Conservation (phyloP, 2,329 filamentous ascomycete genomes). For the Aspergillus sojae region DNA sequence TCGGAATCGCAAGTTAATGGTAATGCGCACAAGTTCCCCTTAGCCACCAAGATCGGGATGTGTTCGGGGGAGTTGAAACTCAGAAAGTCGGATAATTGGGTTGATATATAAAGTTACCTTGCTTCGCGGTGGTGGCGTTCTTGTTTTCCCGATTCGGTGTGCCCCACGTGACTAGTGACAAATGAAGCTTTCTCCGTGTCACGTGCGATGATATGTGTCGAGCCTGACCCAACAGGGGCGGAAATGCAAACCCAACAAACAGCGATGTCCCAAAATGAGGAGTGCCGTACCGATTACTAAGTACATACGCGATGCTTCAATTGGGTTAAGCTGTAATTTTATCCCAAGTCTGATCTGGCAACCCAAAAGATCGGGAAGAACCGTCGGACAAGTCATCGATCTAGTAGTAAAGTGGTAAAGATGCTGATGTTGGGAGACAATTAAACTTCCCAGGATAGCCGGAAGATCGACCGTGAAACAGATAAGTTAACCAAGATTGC, state of each 20-base stretch:
- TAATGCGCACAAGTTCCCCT: neutral
- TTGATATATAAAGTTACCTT: neutral
- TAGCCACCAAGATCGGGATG: neutral
- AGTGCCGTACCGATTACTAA: neutral
- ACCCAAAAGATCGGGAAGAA: neutral
- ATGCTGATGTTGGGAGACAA: neutral
- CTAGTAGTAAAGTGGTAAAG: neutral
- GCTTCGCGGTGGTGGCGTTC: neutral
- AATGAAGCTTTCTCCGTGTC: neutral
- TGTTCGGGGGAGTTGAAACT: neutral
- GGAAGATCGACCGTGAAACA: neutral
- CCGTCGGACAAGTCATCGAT: neutral
- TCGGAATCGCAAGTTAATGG: neutral
- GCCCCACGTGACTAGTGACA: constrained; percentile 2
- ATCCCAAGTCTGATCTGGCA: neutral
- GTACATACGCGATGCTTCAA: neutral
- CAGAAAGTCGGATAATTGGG: neutral
- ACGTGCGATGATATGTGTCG: neutral
- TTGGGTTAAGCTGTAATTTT: neutral
- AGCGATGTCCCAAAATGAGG: neutral
- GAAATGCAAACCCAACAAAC: constrained; percentile 11
- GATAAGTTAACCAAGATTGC: neutral
- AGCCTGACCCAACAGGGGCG: neutral
- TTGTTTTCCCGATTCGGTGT: neutral
- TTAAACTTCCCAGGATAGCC: constrained; percentile 1